Conservation (phyloP, 345 rosid genomes). For the Hirschfeldia incana region DNA sequence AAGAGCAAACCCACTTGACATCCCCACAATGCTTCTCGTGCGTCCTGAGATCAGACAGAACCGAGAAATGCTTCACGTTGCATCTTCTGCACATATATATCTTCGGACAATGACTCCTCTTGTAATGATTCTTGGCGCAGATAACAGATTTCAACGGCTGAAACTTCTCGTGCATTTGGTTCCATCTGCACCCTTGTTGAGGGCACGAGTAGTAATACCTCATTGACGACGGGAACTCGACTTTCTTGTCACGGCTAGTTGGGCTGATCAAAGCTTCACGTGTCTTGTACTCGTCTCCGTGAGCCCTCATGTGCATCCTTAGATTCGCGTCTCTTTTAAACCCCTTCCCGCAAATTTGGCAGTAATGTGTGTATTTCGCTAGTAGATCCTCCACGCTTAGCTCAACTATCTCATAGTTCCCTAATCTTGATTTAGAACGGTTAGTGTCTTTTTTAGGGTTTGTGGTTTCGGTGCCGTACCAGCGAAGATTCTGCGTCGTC, state of each 20-base stretch:
- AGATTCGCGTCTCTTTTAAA: conserved; percentile 89
- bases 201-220: conserved; percentile 75
- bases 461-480: conserved; percentile 38
- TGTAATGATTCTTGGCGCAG: conserved; percentile 91
- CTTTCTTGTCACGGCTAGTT: conserved; percentile 25
- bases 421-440: conserved; percentile 20
- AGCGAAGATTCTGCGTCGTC: conserved; percentile 18
- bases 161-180: conserved; percentile 73
- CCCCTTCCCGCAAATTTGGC: conserved; percentile 83
- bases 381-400: conserved; percentile 59
- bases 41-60: conserved; percentile 83
- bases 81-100: conserved; percentile 87
- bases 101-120: conserved; percentile 92
- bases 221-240: conserved; percentile 10
- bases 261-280: conserved; percentile 69
- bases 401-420: conserved; percentile 54
- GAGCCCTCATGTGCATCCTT: conserved; percentile 98
- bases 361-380: conserved; percentile 86
- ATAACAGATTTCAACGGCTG: conserved; percentile 89
- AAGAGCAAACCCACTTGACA: conserved; percentile 76
- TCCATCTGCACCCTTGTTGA: conserved; percentile 84
- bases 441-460: conserved; percentile 18
- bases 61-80: conserved; percentile 75
- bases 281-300: conserved; percentile 83
- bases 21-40: conserved; percentile 95